Evolutionary conservation across 495 filamentous ascomycete genomes (phyloP), one percentile per base, ranked within the genome.

Genomic region (Daldinia bambusicola): DNA sequence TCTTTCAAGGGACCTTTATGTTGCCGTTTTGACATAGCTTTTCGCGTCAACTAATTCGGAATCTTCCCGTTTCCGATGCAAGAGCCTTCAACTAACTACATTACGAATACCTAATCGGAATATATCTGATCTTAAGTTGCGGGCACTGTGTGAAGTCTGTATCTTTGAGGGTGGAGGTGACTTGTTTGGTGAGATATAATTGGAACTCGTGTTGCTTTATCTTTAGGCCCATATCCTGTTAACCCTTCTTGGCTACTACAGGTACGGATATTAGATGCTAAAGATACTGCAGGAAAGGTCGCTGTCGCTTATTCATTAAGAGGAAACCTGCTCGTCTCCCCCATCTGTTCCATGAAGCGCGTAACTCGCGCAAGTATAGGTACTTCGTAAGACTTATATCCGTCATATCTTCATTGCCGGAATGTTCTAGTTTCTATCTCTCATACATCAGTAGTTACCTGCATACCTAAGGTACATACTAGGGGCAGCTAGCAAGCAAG

Each of bases 91-190:
- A 40, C 53, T 40, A 13, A 53, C 38, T 30, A 32, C 32, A 53
- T 72, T 72, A 53, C 41, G 69, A 37, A 64, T 67, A 36, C 22
- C 55, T 32, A 18, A 48, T 31, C 48, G 38, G 48, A 32, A 67
- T 55, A 60, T 45, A 43, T 53, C 38, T 38, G 30, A 53, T 50
- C 16, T 57, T 13, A 16, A 9, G 40, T 32, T 52, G 68, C 26
- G 34, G 59, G 20, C 65, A 72, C 69, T 34, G 64, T 72, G 69
- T 60, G 45, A 70, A 20, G 14, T 38, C 32, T 56, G n/a, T n/a
- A 6, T n/a, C 31, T 5, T 53, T 10, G 4, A 53, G 43, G 45
- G 22, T 13, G 12, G 20, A 12, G 20, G n/a, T 40, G 45, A 30
- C 26, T 55, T 58, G 40, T 36, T 55, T 70, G 61, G n/a, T 51